Evolutionary conservation across 2,329 filamentous ascomycete genomes (phyloP).

Genomic region (Coniella vitis): DNA sequence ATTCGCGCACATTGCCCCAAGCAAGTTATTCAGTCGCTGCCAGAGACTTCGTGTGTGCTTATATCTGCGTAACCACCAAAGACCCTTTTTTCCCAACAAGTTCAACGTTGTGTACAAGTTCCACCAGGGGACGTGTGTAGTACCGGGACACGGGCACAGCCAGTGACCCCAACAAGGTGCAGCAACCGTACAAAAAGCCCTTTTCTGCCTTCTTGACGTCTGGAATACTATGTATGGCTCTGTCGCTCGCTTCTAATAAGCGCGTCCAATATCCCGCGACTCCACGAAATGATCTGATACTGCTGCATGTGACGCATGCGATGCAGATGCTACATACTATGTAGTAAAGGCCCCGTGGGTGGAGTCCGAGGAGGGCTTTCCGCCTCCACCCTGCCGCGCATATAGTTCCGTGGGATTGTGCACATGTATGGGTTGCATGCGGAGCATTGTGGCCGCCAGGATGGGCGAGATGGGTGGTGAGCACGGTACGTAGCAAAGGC

Average conservation of each 20-base stretch:
- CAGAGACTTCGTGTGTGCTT: no score
- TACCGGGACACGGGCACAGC: no score
- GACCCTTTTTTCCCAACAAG: no score
- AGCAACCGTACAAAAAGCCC: no score
- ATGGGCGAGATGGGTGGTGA: not conserved
- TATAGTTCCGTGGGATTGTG: not conserved
- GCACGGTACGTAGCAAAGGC: no score
- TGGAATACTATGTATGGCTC: no score
- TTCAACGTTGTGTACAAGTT: no score
- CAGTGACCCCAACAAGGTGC: no score
- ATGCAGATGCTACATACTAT: constrained; percentile 10
- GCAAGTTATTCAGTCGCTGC: not conserved
- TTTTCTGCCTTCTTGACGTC: not conserved
- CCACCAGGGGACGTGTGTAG: no score
- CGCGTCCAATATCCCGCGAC: no score
- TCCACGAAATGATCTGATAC: not conserved
- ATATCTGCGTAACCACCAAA: no score
- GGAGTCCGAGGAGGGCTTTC: constrained; percentile 7
- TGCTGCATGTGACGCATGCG: constrained; percentile 13
- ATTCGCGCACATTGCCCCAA: not conserved
- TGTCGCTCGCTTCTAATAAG: no score
- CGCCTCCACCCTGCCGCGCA: constrained; percentile 7
- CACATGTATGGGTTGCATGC: constrained; percentile 1
- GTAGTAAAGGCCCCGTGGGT: constrained; percentile 14
- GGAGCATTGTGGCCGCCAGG: constrained; percentile 12